Evolutionary conservation across 345 rosid species (phyloP).

Genomic region (Litchi chinensis): DNA sequence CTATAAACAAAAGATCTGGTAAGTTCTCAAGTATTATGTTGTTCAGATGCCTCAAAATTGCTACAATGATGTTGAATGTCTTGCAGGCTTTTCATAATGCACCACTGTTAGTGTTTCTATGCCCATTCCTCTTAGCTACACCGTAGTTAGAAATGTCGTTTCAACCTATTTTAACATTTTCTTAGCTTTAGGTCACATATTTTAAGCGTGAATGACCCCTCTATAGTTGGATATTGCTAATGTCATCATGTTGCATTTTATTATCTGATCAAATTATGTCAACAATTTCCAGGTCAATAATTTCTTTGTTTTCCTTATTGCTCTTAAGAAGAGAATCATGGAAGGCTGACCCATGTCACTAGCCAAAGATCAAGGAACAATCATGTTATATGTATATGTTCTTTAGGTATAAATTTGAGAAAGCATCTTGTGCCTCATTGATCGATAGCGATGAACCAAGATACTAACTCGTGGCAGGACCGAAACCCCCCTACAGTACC

Average conservation of each 20-base stretch:
- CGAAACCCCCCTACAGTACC: background rate
- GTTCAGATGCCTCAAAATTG: conserved; percentile 17
- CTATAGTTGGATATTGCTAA: background rate
- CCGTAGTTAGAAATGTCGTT: background rate
- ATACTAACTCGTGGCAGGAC: background rate
- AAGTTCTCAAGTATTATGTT: conserved; percentile 17
- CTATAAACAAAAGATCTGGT: conserved; percentile 92
- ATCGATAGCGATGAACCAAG: background rate
- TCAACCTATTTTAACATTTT: background rate
- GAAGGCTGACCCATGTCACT: background rate
- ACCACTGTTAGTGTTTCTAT: background rate
- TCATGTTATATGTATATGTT: background rate
- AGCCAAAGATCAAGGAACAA: background rate
- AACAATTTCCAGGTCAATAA: background rate
- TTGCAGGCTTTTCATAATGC: background rate
- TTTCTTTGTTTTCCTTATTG: background rate
- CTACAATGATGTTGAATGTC: conserved; percentile 7
- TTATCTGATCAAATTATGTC: background rate
- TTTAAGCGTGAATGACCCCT: background rate
- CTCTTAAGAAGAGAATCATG: background rate
- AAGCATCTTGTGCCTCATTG: conserved; percentile 2
- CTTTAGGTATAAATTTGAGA: background rate
- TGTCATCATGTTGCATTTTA: background rate
- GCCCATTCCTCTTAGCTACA: background rate
- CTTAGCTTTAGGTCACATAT: background rate